Base-by-base conservation (phyloP, 1,284 basidiomycete species). In the Irpex sp. region DNA sequence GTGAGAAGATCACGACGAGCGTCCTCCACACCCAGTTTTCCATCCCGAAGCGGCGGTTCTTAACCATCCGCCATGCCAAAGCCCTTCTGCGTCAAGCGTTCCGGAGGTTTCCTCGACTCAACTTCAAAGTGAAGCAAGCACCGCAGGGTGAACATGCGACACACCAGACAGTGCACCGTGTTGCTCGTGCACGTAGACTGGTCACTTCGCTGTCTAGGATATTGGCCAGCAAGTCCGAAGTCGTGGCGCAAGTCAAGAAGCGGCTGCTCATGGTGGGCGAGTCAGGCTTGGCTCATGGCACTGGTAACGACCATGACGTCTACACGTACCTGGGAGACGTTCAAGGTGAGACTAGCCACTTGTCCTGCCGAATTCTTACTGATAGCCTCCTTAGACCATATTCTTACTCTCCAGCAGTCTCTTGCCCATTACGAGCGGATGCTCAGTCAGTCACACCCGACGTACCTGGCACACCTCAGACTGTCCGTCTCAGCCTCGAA, bases 311-410 rank as follows among this genome's bases (percentile, higher is more conserved):
- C 59, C 70, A 81, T n/a, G 90, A 92, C 67, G 83, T 94, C 44
- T 89, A 85, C 4, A 92, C 96, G 15, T 96, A 98, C 74, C 86
- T 97, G 78, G 94, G 93, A 55, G 96, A 98, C 75, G 85, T 98
- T 3, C 92, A 96, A 81, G 95, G 93, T 93, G 26, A 26, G 26
- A 4, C 26, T 26, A 26, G 26, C 66, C 62, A 79, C 71, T 38
- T 40, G n/a, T 11, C 49, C 54, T 11, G 15, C n/a, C 17, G 4
- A 21, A 36, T 54, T 11, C 38, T 37, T 21, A 9, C 37, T 57
- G 2, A 26, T 51, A 4, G 17, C 56, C 15, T 61, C 51, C 52
- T 7, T 66, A 94, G 94, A 98, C 77, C 96, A 98, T 75, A 95
- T 98, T 67, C 76, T 96, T 36, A 89, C 93, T 2, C 81, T 98